Conservation (phyloP, 192 early-diverging fungal genomes). For the Lunasporangiospora selenospora region DNA sequence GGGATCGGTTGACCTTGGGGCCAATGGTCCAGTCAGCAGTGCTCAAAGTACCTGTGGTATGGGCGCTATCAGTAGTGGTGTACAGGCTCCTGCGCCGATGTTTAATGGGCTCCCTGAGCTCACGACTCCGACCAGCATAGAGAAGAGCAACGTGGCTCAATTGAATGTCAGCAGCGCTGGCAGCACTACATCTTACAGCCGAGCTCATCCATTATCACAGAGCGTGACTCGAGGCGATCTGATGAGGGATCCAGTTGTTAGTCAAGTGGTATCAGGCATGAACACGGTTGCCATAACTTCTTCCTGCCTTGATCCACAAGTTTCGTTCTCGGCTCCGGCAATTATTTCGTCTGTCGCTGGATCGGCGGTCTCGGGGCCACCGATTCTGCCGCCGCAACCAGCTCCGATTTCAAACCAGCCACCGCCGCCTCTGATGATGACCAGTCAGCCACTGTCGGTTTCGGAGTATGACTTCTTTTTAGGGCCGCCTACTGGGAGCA, state of each 20-base stretch:
- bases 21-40: not conserved
- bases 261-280: too few species aligned
- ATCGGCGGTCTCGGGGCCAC: not conserved
- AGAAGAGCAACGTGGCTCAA: not conserved
- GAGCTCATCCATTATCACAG: conserved; percentile 23
- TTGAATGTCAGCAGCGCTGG: not conserved
- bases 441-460: conserved; percentile 2
- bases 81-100: not conserved
- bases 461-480: conserved; percentile 18
- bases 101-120: not conserved
- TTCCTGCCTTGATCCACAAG: not conserved
- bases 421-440: not conserved
- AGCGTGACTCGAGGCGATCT: conserved; percentile 27
- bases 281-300: not conserved
- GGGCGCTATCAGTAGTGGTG: too few species aligned
- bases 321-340: too few species aligned
- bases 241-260: not conserved
- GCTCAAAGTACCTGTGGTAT: not conserved
- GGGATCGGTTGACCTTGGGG: not conserved
- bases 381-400: not conserved
- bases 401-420: not conserved
- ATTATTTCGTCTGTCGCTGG: not conserved
- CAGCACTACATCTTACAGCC: not conserved
- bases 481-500: not conserved
- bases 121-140: not conserved